These are phyloP conservation scores for Paragyromitra xinjiangensis DNA, from an alignment of 495 filamentous ascomycete genomes.

Conservation along the genomic window DNA sequence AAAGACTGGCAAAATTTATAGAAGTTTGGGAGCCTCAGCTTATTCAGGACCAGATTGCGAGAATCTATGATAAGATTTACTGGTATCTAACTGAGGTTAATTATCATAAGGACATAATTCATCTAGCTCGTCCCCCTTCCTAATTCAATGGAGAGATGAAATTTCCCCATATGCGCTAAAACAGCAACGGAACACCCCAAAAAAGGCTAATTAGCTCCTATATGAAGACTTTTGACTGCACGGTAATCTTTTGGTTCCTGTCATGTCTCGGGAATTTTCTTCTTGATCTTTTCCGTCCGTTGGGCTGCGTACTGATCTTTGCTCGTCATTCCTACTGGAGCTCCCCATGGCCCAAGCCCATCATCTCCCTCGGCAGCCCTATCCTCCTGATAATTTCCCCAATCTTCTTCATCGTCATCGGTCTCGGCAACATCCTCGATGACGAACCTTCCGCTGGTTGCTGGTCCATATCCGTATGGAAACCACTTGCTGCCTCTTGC, in stretches of 20 bases:
- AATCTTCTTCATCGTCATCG: conserved; percentile 61
- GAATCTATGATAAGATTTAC: too few relatives aligned
- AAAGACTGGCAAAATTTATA: conserved; percentile 49
- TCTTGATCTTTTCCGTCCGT: background rate
- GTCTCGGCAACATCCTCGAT: conserved; percentile 61
- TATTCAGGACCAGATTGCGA: conserved; percentile 1
- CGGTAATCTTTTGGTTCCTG: too few relatives aligned
- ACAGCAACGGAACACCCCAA: conserved; percentile 63
- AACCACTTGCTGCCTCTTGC: conserved; percentile 61
- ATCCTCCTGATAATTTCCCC: conserved; percentile 60
- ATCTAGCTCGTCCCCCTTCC: conserved; percentile 10
- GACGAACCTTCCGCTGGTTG: conserved; percentile 58
- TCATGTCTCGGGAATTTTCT: background rate
- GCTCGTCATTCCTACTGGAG: background rate
- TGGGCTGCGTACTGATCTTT: conserved; percentile 14
- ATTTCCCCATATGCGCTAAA: background rate
- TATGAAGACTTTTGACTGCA: background rate
- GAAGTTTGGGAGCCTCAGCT: conserved; percentile 59
- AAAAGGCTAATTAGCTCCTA: conserved; percentile 63
- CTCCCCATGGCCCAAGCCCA: conserved; percentile 10
- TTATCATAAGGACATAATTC: too few relatives aligned
- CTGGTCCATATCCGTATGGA: conserved; percentile 61
- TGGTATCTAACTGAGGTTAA: too few relatives aligned
- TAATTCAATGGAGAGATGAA: background rate
- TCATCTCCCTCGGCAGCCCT: conserved; percentile 56